Evolutionary conservation across 2,329 filamentous ascomycete genomes (phyloP).

Genomic region (Fonsecaea pugnacius): DNA sequence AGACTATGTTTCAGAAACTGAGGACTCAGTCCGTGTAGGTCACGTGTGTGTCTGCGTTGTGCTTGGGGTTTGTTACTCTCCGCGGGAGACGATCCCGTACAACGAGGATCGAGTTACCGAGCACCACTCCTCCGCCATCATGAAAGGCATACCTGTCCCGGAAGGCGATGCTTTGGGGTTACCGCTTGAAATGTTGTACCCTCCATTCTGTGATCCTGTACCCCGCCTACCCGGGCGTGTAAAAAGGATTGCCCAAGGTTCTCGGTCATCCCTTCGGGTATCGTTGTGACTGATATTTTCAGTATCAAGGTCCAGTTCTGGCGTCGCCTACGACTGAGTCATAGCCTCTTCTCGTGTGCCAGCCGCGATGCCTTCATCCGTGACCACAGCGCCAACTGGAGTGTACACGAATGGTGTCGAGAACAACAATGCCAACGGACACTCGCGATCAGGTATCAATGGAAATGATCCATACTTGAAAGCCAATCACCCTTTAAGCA

Average conservation of each 20-base stretch:
- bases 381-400: background rate
- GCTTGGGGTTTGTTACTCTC: background rate
- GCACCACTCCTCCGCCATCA: background rate
- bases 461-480: background rate
- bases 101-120: background rate
- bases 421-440: background rate
- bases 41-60: background rate
- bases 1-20: background rate
- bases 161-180: background rate
- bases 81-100: background rate
- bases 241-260: background rate
- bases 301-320: background rate
- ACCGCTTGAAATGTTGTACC: background rate
- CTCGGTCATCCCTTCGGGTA: background rate
- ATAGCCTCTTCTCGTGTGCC: background rate
- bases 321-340: background rate
- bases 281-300: background rate
- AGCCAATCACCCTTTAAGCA: constrained; percentile 4
- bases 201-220: background rate
- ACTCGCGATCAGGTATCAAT: background rate
- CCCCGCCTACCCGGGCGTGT: background rate
- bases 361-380: background rate
- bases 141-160: background rate
- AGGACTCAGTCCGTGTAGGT: background rate
- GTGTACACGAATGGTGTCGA: background rate